These are phyloP conservation scores for Erodium maritimum DNA, from an alignment of 345 rosid genomes.

Conservation along the genomic window DNA sequence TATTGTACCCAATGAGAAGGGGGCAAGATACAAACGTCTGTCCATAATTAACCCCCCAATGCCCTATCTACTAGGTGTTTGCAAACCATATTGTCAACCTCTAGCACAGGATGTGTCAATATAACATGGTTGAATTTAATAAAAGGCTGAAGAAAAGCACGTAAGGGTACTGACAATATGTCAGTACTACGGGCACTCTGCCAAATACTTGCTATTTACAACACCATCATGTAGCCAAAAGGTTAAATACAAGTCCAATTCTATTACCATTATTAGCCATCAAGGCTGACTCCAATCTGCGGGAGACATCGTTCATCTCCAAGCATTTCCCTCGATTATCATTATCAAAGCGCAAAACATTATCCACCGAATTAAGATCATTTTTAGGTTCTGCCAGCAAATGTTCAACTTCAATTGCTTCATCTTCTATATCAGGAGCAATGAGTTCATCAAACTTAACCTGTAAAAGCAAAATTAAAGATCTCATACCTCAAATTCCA, in stretches of 20 bases:
- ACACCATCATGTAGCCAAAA: background rate
- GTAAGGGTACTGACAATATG: background rate
- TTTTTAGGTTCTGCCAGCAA: slow-evolving; percentile 37
- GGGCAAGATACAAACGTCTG: too few species aligned
- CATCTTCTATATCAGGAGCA: slow-evolving; percentile 30
- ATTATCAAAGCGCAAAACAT: slow-evolving; percentile 33
- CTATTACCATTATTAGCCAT: slow-evolving; percentile 28
- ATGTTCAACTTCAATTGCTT: slow-evolving; percentile 31
- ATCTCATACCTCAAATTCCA: slow-evolving; percentile 1
- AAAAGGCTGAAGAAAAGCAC: background rate
- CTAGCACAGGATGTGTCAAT: too few species aligned
- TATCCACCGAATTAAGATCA: slow-evolving; percentile 40
- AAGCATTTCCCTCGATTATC: slow-evolving; percentile 35
- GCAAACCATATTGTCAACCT: too few species aligned
- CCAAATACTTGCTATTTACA: background rate
- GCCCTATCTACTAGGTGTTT: too few species aligned
- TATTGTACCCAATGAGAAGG: too few species aligned
- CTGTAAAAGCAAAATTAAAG: slow-evolving; percentile 7
- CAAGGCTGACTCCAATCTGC: slow-evolving; percentile 33
- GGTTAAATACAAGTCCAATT: slow-evolving; percentile 2
- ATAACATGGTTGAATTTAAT: too few species aligned
- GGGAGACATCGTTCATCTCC: slow-evolving; percentile 36
- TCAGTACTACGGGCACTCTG: background rate
- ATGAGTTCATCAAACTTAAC: slow-evolving; percentile 36
- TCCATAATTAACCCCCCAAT: too few species aligned